phyloP scores from a whole-genome alignment of 225 moss, liverwort and hornwort species.

The Physcomitrellopsis africana region DNA sequence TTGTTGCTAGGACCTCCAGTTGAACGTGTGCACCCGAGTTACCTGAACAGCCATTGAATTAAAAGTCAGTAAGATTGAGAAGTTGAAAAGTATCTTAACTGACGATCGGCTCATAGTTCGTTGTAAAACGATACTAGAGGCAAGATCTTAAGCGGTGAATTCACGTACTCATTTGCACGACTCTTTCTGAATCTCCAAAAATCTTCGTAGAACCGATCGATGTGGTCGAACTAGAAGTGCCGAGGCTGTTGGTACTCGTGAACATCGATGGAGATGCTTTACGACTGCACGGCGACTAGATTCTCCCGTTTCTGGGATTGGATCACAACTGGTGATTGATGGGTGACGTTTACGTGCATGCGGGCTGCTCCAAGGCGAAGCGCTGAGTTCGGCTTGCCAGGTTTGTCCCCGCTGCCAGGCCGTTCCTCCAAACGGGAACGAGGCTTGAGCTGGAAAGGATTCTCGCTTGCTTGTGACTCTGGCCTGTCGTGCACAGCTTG shows the following conservation, averaged over 20 bases:
- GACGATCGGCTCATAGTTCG: too few species aligned
- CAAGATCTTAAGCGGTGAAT: too few species aligned
- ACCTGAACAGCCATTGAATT: too few species aligned
- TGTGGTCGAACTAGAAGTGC: background rate
- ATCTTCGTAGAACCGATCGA: background rate
- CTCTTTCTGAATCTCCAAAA: background rate
- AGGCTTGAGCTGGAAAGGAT: constrained; percentile 11
- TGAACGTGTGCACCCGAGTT: too few species aligned
- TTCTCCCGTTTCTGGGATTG: constrained; percentile 54
- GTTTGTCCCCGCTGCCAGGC: constrained; percentile 42
- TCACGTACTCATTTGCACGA: too few species aligned
- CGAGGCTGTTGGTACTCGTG: background rate
- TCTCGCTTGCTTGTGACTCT: constrained; percentile 1
- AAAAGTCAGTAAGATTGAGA: too few species aligned
- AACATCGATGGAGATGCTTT: background rate
- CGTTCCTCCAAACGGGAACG: constrained; percentile 37
- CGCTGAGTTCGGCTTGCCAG: constrained; percentile 48
- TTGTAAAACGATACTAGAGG: too few species aligned
- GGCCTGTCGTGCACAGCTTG: constrained; percentile 14
- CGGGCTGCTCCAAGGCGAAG: constrained; percentile 65
- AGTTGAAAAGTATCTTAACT: too few species aligned
- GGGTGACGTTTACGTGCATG: constrained; percentile 65
- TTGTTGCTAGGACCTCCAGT: too few species aligned
- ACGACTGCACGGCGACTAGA: constrained; percentile 51
- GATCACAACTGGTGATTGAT: constrained; percentile 33